These are phyloP conservation scores for Chrysosporium queenslandicum DNA, from an alignment of 2,329 filamentous ascomycete genomes.

Conservation along the genomic window DNA sequence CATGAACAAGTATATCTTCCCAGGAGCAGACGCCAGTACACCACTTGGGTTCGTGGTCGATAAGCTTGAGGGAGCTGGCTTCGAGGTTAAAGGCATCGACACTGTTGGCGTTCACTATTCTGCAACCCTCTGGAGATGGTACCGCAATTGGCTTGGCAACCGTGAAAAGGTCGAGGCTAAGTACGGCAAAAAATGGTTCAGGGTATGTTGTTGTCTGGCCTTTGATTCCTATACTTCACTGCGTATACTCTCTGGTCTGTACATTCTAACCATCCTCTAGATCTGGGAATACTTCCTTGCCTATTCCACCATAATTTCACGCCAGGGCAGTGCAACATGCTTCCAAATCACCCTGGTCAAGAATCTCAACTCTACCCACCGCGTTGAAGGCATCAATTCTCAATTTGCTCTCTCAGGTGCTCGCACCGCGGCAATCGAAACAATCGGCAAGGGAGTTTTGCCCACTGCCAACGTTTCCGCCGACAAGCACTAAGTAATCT, in stretches of 20 bases:
- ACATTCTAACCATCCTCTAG: conserved; percentile 31
- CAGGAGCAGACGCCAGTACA: conserved; percentile 88
- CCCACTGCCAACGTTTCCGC: conserved; percentile 9
- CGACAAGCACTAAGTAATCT: not conserved
- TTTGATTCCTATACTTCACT: not conserved
- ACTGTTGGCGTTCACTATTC: conserved; percentile 96
- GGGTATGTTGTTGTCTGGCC: conserved; percentile 50
- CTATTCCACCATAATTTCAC: conserved; percentile 71
- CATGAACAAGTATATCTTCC: conserved; percentile 99
- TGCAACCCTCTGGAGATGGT: conserved; percentile 94
- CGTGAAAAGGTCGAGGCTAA: conserved; percentile 84
- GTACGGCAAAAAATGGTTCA: conserved; percentile 92
- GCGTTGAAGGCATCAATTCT: conserved; percentile 60
- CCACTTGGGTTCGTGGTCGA: conserved; percentile 81
- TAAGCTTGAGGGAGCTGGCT: conserved; percentile 74
- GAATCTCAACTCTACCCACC: conserved; percentile 81
- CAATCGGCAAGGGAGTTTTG: conserved; percentile 25
- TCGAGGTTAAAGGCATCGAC: conserved; percentile 84
- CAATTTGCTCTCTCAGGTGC: conserved; percentile 63
- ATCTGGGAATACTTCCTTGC: conserved; percentile 91
- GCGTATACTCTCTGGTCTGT: not conserved
- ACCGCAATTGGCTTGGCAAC: conserved; percentile 96
- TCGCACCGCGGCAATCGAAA: conserved; percentile 40
- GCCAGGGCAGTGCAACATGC: conserved; percentile 75
- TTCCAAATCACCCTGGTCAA: conserved; percentile 81